Percentiles rank a stretch among this genome's conserved stretches.
phyloP scores from a whole-genome alignment of 129 eudicot species.

The Chrysanthemum makinoi region DNA sequence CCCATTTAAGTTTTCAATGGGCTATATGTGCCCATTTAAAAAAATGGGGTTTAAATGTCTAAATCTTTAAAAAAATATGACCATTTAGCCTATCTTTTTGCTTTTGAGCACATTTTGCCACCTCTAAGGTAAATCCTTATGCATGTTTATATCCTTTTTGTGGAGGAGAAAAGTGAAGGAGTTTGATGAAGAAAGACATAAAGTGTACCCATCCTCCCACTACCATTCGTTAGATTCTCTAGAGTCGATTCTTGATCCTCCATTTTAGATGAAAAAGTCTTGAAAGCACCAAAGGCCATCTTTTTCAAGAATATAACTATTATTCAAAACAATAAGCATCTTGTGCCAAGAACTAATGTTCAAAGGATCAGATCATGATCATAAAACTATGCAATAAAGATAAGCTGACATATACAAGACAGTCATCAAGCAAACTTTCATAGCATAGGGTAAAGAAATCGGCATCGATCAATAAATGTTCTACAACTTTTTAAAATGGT shows the following conservation, averaged over 20 bases:
- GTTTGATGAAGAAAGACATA: slow-evolving; percentile 51
- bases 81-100: no score
- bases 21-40: no score
- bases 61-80: no score
- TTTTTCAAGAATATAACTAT: slow-evolving; percentile 23
- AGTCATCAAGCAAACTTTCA: neutral
- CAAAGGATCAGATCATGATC: slow-evolving; percentile 31
- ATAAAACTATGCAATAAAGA: slow-evolving; percentile 20
- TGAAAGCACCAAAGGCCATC: slow-evolving; percentile 40
- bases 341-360: slow-evolving; percentile 31
- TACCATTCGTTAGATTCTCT: slow-evolving; percentile 41
- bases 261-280: slow-evolving; percentile 29
- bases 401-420: slow-evolving; percentile 15
- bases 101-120: no score
- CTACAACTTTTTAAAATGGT: slow-evolving; percentile 1
- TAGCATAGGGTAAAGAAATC: slow-evolving; percentile 1
- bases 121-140: neutral
- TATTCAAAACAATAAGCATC: slow-evolving; percentile 42
- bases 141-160: neutral
- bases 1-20: no score
- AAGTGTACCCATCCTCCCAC: slow-evolving; percentile 51
- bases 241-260: slow-evolving; percentile 34
- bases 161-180: slow-evolving; percentile 19
- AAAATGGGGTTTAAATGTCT: no score
- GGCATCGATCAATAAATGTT: neutral